Percentiles rank a stretch among this genome's conserved stretches.
Conservation (phyloP, 176 grass and related monocot genomes). For the Phoenix dactylifera region DNA sequence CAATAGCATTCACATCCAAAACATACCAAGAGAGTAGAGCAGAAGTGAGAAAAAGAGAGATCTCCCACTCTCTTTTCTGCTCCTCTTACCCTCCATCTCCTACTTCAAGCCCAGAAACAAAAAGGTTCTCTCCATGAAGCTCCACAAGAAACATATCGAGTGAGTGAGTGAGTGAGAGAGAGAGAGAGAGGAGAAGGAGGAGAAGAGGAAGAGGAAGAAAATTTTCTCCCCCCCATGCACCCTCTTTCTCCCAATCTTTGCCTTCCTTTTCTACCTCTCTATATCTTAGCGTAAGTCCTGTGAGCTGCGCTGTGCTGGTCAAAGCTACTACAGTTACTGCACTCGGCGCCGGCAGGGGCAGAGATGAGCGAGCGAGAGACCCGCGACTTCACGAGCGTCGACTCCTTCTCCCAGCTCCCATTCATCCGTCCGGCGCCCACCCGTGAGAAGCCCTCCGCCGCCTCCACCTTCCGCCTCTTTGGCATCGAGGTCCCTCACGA, state of each 20-base stretch:
- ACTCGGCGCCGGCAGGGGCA: too few relatives aligned
- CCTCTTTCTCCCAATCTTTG: background rate
- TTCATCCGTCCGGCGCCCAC: conserved; percentile 31
- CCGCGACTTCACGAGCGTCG: conserved; percentile 44
- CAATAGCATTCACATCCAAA: too few relatives aligned
- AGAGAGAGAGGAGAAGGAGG: background rate
- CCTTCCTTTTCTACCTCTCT: background rate
- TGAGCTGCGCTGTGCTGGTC: too few relatives aligned
- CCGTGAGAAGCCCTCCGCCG: conserved; percentile 16
- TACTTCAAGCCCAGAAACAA: background rate
- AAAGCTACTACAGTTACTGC: too few relatives aligned
- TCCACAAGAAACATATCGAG: too few relatives aligned
- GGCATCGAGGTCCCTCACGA: conserved; percentile 58
- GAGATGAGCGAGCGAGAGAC: conserved; percentile 61
- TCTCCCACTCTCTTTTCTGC: too few relatives aligned
- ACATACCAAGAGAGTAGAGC: too few relatives aligned
- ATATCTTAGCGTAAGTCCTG: too few relatives aligned
- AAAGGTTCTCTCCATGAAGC: too few relatives aligned
- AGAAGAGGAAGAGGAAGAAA: background rate
- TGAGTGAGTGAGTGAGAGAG: background rate
- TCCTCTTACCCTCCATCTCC: background rate
- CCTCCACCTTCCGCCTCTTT: conserved; percentile 48
- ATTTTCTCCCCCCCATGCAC: background rate
- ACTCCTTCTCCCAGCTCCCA: conserved; percentile 75
- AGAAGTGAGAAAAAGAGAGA: too few relatives aligned